These are phyloP conservation scores for Bimuria novae-zelandiae DNA, from an alignment of 2,329 filamentous ascomycete species.

Conservation along the genomic window DNA sequence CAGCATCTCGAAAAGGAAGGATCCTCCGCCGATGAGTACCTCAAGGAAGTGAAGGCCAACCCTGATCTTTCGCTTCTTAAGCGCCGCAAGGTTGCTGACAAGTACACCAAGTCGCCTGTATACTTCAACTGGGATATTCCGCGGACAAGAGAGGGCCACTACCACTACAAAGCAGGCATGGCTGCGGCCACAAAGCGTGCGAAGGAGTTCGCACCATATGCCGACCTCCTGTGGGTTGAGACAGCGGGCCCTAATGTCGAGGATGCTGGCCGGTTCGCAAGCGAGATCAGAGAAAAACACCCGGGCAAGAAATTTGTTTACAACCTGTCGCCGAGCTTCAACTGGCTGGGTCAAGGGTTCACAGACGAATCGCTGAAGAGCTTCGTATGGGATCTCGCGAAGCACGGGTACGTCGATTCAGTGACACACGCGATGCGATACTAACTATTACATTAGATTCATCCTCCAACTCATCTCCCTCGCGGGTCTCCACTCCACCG, in stretches of 20 bases:
- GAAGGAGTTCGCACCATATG: conserved; percentile 86
- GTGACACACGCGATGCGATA: background rate
- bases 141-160: conserved; percentile 90
- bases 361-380: conserved; percentile 78
- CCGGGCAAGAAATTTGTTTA: conserved; percentile 92
- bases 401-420: conserved; percentile 72
- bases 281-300: conserved; percentile 69
- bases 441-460: conserved; percentile 50
- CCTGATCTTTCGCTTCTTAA: conserved; percentile 77
- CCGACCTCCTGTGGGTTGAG: conserved; percentile 96
- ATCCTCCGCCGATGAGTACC: conserved; percentile 70
- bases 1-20: conserved; percentile 72
- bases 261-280: conserved; percentile 75
- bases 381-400: conserved; percentile 96
- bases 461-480: conserved; percentile 68
- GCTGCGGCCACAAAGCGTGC: conserved; percentile 89
- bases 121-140: conserved; percentile 91
- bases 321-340: conserved; percentile 95
- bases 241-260: conserved; percentile 85
- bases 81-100: conserved; percentile 72
- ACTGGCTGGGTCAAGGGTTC: conserved; percentile 98
- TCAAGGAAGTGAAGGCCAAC: conserved; percentile 63
- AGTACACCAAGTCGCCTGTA: conserved; percentile 69
- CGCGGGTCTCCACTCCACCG: conserved; percentile 66
- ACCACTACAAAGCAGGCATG: conserved; percentile 86